phyloP scores from a whole-genome alignment of 2,329 filamentous ascomycete species.

The Ophiostoma australiae region DNA sequence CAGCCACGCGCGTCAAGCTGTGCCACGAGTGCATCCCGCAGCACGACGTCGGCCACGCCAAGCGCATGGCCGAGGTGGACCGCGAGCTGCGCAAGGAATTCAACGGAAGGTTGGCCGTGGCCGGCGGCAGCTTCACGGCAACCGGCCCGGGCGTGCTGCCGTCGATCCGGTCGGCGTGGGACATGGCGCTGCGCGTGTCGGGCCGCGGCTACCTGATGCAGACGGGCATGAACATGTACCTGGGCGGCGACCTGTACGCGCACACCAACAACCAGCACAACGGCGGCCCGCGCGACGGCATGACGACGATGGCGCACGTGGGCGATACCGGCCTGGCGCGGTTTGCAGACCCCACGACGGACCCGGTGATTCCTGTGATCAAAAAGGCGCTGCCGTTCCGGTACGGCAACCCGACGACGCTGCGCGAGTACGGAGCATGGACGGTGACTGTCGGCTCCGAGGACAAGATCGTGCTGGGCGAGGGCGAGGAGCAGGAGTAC shows the following conservation, averaged over 20 bases:
- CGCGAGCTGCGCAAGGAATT: conserved; percentile 52
- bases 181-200: conserved; percentile 40
- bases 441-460: not conserved
- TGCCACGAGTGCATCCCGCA: conserved; percentile 79
- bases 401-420: conserved; percentile 22
- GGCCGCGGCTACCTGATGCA: conserved; percentile 25
- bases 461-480: conserved; percentile 7
- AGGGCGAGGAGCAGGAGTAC: not conserved
- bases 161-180: conserved; percentile 47
- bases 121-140: conserved; percentile 50
- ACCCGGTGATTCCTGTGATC: conserved; percentile 16
- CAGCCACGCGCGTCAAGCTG: conserved; percentile 49
- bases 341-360: conserved; percentile 23
- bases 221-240: conserved; percentile 8
- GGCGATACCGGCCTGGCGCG: conserved; percentile 29
- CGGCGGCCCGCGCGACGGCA: conserved; percentile 6
- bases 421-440: conserved; percentile 15
- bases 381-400: conserved; percentile 22
- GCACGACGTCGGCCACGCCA: conserved; percentile 72
- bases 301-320: conserved; percentile 24
- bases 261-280: not conserved
- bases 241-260: conserved; percentile 7
- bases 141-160: conserved; percentile 50
- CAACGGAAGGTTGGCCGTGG: conserved; percentile 59
- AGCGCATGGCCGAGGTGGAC: conserved; percentile 55